Conservation (phyloP, 2,329 filamentous ascomycete genomes). For the Leptographium wingfieldii region DNA sequence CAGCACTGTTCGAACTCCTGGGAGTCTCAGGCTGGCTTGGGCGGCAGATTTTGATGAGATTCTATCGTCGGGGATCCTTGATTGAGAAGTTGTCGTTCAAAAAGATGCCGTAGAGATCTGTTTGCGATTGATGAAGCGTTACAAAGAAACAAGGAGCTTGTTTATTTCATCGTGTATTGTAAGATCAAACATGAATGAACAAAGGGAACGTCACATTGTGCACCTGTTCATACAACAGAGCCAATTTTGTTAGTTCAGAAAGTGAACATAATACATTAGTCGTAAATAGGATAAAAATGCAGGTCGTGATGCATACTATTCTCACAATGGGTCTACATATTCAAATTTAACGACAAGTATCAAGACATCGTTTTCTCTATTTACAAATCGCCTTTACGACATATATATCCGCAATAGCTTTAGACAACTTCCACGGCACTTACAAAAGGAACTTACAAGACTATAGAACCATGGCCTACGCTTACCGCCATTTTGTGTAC, state of each 20-base stretch:
- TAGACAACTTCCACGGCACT: not conserved
- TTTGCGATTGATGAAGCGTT: not conserved
- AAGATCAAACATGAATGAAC: not conserved
- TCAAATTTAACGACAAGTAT: not conserved
- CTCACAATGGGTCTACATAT: not conserved
- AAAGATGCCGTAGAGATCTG: not conserved
- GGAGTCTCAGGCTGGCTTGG: conserved; percentile 22
- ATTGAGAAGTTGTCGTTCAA: not conserved
- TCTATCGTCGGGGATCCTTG: conserved; percentile 13
- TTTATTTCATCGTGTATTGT: not conserved
- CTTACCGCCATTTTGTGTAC: conserved; percentile 5
- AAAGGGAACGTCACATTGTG: not conserved
- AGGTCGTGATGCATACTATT: not conserved
- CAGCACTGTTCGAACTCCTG: not conserved
- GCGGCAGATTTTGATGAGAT: conserved; percentile 32
- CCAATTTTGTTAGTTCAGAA: not conserved
- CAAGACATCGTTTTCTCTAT: not conserved
- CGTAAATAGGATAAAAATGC: not conserved
- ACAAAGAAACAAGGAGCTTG: not conserved
- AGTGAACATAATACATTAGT: not conserved
- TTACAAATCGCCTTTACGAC: not conserved
- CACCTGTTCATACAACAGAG: not conserved
- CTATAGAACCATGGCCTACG: not conserved
- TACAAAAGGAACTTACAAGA: not conserved
- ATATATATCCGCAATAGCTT: not conserved